Evolutionary conservation across 2,329 filamentous ascomycete genomes (phyloP), one percentile per base, ranked within the genome.

Genomic region (Parasarocladium wereldwijsianum): DNA sequence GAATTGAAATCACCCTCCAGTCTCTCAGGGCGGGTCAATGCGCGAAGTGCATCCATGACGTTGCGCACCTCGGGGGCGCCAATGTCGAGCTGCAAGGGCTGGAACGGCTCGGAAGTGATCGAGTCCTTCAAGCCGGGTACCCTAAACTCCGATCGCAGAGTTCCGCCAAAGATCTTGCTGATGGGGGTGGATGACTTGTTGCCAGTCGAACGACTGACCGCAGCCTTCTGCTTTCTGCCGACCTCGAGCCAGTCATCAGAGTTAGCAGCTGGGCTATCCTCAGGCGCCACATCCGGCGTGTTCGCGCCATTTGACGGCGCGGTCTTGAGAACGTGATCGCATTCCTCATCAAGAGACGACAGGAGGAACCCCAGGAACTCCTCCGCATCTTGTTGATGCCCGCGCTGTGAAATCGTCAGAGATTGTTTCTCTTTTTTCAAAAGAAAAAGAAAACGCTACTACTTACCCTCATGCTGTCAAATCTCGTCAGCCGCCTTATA

Each of bases 301-400:
- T 50, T 49, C 2, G 45, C 47, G 5, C 60, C 56, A 33, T 58
- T 59, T 38, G 70, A 70, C 9, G 32, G 25, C 8, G 43, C 33
- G 24, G 34, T 50, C 24, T 43, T 46, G 58, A 92, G 80, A 26
- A 87, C 76, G 34, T 76, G 67, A 11, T 75, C 72, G 49, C 86
- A 94, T 52, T 98, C 90, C 39, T 96, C 86, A 43, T 94, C 86
- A 19, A 98, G 70, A 27, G 84, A 83, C 45, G 93, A 86, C 4
- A 98, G 64, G 19, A 98, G 62, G 50, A 96, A 93, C 1, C 86
- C 87, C 15, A 98, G 62, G 42, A 98, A 98, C 47, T 98, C 90
- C 48, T 98, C 85, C 1, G 90, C 90, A 57, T 98, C 90, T 60
- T 98, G 87, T 51, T 98, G 90, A 43, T 94, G 87, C 11, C 90